Evolutionary conservation across 306 rosid species (phyloP), one percentile per base, ranked within the genome.

Genomic region (Begonia loranthoides): DNA sequence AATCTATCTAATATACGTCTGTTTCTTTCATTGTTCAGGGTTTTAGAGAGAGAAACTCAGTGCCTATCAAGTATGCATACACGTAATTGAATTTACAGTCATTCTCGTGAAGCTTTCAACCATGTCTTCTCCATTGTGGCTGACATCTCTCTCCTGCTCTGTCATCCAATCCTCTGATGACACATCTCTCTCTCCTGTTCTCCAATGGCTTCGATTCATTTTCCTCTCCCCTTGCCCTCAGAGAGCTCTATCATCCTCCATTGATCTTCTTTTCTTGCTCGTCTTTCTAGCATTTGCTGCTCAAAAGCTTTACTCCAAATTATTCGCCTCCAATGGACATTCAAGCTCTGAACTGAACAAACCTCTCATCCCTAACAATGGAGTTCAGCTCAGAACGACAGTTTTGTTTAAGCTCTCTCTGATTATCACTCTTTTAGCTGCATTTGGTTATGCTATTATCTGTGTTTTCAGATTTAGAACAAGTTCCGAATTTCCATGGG

Each of bases 171-270:
- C 75, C 66, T 52, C 83, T 1, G 66, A 49, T 50, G 76, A 46
- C 52, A 47, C 64, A 10, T 64, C 74, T 15, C 10, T 56, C 55
- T 38, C 83, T 60, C 39, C 62, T 39, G 3, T 67, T 9, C 44
- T 73, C 36, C 84, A 71, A 45, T 79, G 90, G 94, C 71, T 89
- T 24, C 61, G 77, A 68, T 85, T 84, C 67, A 15, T 79, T 55
- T 73, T 82, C 55, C 87, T 89, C 52, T 75, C 90, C 5, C 95
- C 97, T 19, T 89, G 97, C 52, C 85, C 94, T 15, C 97, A 89
- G 56, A 75, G 97, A 68, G 84, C 79, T 63, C 60, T 89, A 14
- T 51, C 73, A 2, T 77, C 95, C 38, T 57, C 67, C 9, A 44
- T 85, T 48, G 74, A 79, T 48, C 15, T 66, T 19, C 22, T 85